Evolutionary conservation across 140 eudicot species (phyloP), one percentile per base, ranked within the genome.

Genomic region (Senecio squalidus): DNA sequence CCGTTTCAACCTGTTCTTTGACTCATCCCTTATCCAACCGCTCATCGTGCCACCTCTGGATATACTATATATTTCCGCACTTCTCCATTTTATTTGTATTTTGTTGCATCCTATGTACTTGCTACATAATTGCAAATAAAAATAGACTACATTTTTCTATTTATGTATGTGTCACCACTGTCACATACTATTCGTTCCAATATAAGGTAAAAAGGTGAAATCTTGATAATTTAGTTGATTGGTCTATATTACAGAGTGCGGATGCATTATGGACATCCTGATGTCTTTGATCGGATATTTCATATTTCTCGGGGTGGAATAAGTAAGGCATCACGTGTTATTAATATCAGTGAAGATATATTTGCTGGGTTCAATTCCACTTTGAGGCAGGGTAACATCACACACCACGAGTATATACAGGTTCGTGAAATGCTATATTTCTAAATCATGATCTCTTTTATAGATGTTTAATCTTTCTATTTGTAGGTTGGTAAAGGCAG

Each of bases 261-360:
- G 38, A 92, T 92, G 98, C 98, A 92, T 74, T 92, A 92, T 74
- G 98, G 98, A n/a, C 96, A 92, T 71, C 98, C 98, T 27, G 98
- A 92, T 72, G 93, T 92, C 36, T 92, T 92, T 69, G 98, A 92
- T 62, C 84, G 98, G 15, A 80, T 92, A 60, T 92, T 92, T 75
- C 98, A 92, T 68, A 77, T 92, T 21, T 71, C 98, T 67, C 89
- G 98, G 22, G 98, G 98, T 64, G 98, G 98, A 60, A 82, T 92
- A 64, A 92, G 98, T 22, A 92, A 92, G 76, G 96, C 98, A 3
- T 92, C 98, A 39, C 98, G 98, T 43, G 96, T 92, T 47, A 87
- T 87, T 59, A 92, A 87, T 65, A 92, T 92, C 43, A 92, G 96
- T 26, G 98, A 92, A 65, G 98, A 92, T 69, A 92, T 87, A 24